Evolutionary conservation across 2,329 filamentous ascomycete genomes (phyloP).

Genomic region (Pseudogymnoascus sp.): DNA sequence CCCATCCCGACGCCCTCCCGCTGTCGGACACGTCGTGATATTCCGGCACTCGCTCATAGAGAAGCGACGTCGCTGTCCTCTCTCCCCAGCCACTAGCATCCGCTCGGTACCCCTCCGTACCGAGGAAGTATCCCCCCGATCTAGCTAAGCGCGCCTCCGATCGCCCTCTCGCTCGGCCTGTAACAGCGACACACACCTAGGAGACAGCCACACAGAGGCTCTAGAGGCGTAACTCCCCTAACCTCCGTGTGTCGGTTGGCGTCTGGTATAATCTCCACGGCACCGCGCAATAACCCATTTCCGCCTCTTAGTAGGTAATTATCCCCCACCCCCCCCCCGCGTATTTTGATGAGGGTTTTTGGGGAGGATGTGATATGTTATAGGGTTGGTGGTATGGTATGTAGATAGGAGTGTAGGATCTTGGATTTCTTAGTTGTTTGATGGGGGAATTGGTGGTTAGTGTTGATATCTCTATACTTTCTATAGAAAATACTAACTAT

Average conservation of each 20-base stretch:
- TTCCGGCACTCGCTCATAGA: too few relatives aligned
- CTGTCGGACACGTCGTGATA: too few relatives aligned
- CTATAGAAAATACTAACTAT: background rate
- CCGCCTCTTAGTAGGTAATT: too few relatives aligned
- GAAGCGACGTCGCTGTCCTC: background rate
- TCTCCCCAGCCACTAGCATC: background rate
- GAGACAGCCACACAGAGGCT: background rate
- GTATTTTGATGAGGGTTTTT: background rate
- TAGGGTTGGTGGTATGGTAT: too few relatives aligned
- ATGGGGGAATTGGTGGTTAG: background rate
- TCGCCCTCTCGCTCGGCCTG: too few relatives aligned
- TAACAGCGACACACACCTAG: too few relatives aligned
- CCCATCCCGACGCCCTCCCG: too few relatives aligned
- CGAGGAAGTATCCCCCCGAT: background rate
- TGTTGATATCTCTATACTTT: background rate
- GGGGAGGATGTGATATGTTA: background rate
- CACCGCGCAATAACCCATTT: too few relatives aligned
- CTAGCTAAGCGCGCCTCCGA: too few relatives aligned
- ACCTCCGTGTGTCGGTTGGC: background rate
- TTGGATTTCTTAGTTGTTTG: too few relatives aligned
- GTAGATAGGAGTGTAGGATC: too few relatives aligned
- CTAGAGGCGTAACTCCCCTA: background rate
- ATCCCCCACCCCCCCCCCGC: too few relatives aligned
- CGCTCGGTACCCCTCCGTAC: background rate
- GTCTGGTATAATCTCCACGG: background rate